These are phyloP conservation scores for Melaleuca quinquenervia DNA, from an alignment of 345 rosid species.

Conservation along the genomic window DNA sequence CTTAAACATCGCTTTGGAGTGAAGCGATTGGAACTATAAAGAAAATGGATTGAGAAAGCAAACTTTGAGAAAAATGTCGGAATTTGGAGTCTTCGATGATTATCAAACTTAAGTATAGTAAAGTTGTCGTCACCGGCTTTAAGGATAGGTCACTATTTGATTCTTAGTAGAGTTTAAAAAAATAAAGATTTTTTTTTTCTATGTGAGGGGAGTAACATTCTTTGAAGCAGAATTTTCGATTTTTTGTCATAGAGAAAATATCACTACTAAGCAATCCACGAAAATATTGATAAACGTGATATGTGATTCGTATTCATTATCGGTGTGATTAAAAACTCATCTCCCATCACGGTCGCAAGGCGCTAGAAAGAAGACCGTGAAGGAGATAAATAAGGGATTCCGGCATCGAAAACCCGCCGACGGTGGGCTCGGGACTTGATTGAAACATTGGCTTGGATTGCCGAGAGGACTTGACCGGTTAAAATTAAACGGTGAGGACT, in stretches of 20 bases:
- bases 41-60: not conserved
- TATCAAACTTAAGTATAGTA: not conserved
- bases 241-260: not conserved
- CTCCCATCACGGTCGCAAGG: not conserved
- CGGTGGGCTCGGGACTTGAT: not conserved
- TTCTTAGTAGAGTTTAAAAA: not conserved
- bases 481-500: not conserved
- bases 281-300: not conserved
- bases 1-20: not conserved
- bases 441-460: not conserved
- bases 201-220: not conserved
- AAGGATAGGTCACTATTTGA: not conserved
- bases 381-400: not conserved
- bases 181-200: not conserved
- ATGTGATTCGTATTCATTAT: not conserved
- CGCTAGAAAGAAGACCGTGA: not conserved
- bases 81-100: not conserved
- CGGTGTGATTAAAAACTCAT: not conserved
- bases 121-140: not conserved
- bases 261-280: no score
- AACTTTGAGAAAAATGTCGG: not conserved
- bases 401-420: not conserved
- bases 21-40: not conserved
- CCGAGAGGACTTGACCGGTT: not conserved
- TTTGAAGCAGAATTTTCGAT: not conserved